These are phyloP conservation scores for Quercus rubra DNA, from an alignment of 306 rosid genomes.

Conservation along the genomic window DNA sequence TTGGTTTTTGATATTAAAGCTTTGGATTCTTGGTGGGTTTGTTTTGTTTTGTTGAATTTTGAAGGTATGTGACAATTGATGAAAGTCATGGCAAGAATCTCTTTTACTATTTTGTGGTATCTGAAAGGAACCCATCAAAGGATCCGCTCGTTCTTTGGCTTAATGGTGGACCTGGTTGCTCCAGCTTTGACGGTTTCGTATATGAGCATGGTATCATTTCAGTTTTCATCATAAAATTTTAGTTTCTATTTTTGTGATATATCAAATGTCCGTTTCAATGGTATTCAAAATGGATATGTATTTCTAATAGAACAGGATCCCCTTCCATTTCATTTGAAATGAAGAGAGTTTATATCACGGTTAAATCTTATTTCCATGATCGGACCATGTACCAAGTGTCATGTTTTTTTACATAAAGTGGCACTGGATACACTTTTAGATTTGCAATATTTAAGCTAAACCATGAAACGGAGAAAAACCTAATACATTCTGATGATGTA, in stretches of 20 bases:
- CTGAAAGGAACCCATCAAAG: constrained; percentile 68
- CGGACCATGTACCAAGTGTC: no score
- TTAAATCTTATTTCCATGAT: no score
- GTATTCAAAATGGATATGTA: neutral
- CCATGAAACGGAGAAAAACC: no score
- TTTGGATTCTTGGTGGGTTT: neutral
- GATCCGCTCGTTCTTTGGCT: constrained; percentile 99
- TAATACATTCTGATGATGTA: no score
- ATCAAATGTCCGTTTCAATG: neutral
- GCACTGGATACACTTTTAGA: no score
- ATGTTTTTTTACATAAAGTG: no score
- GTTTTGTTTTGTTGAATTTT: neutral
- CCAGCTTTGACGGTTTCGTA: constrained; percentile 93
- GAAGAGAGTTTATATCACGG: no score
- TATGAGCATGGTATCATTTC: constrained; percentile 80
- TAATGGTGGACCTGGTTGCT: constrained; percentile 97
- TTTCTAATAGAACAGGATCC: neutral
- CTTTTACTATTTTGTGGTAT: constrained; percentile 74
- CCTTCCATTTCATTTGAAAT: no score
- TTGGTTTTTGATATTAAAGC: neutral
- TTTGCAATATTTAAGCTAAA: no score
- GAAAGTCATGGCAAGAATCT: constrained; percentile 59
- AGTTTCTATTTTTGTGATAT: neutral
- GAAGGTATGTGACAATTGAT: constrained; percentile 46
- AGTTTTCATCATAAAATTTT: neutral